phyloP scores from a whole-genome alignment of 2,329 filamentous ascomycete species.

The Cladosporium halotolerans region DNA sequence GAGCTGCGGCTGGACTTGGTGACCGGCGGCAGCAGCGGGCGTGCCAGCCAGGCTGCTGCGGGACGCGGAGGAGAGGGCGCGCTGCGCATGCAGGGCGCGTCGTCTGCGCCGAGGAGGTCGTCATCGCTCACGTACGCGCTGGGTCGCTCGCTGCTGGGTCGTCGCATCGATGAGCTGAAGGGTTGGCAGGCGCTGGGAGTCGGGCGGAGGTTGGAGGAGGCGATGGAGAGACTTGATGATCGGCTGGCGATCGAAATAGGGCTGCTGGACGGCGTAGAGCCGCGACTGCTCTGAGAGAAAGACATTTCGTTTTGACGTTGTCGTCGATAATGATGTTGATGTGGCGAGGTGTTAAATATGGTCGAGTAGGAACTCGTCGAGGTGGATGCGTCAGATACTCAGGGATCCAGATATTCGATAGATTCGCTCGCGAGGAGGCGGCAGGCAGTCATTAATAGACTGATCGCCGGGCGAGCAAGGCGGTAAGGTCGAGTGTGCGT shows the following conservation, averaged over 20 bases:
- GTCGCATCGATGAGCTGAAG: constrained; percentile 8
- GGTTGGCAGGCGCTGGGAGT: constrained; percentile 14
- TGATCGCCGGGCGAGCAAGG: background rate
- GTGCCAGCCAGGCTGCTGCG: constrained; percentile 29
- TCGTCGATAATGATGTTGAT: background rate
- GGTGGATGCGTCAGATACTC: background rate
- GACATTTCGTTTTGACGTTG: background rate
- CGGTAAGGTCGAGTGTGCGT: constrained; percentile 8
- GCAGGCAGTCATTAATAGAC: constrained; percentile 7
- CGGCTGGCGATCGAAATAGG: constrained; percentile 10
- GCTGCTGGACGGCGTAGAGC: constrained; percentile 10
- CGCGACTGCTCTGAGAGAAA: constrained; percentile 6
- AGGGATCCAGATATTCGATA: constrained; percentile 4
- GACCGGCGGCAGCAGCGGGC: constrained; percentile 26
- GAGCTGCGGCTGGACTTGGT: constrained; percentile 8
- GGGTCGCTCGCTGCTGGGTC: constrained; percentile 12
- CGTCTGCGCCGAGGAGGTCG: constrained; percentile 32
- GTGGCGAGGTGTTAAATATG: background rate
- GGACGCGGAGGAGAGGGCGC: constrained; percentile 30
- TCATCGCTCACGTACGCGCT: constrained; percentile 34
- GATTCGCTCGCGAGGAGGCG: background rate
- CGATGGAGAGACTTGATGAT: constrained; percentile 15
- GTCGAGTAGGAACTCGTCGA: no score
- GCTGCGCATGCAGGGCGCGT: constrained; percentile 27
- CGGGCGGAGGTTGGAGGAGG: constrained; percentile 14